A percentile compares a stretch with the other conserved stretches of the same genome.
These are phyloP conservation scores for Dioscorea cayenensis DNA, from an alignment of 116 monocot genomes.

Conservation along the genomic window DNA sequence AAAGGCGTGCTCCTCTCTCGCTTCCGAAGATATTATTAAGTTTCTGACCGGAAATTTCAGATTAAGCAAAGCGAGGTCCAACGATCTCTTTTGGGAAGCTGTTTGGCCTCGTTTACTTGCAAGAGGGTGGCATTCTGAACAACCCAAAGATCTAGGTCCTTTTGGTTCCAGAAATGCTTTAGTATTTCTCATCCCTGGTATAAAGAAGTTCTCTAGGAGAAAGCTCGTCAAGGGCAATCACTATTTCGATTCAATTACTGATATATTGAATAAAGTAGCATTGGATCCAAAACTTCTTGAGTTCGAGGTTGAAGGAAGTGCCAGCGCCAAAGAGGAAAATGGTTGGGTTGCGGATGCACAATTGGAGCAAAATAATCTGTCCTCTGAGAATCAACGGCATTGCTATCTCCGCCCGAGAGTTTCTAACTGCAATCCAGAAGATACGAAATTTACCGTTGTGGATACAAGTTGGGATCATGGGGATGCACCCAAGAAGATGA, in stretches of 20 bases:
- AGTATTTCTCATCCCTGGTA: constrained; percentile 72
- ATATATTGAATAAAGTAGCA: constrained; percentile 77
- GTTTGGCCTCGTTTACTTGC: constrained; percentile 83
- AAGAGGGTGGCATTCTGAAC: constrained; percentile 86
- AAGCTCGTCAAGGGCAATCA: constrained; percentile 70
- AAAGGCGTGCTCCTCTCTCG: constrained; percentile 68
- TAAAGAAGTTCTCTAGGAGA: constrained; percentile 76
- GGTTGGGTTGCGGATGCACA: constrained; percentile 6
- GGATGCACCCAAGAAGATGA: constrained; percentile 43
- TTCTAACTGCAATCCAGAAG: constrained; percentile 29
- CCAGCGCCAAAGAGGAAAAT: constrained; percentile 13
- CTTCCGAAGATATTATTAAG: constrained; percentile 55
- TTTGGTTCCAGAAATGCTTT: constrained; percentile 33
- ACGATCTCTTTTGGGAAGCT: constrained; percentile 94
- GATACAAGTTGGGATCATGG: constrained; percentile 73
- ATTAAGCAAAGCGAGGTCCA: constrained; percentile 69
- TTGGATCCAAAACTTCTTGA: constrained; percentile 69
- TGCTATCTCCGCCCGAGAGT: constrained; percentile 30
- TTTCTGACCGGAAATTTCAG: constrained; percentile 83
- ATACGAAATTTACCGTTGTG: constrained; percentile 82
- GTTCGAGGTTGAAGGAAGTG: constrained; percentile 31
- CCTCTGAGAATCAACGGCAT: constrained; percentile 13
- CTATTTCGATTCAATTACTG: constrained; percentile 80
- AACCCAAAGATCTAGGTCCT: constrained; percentile 40
- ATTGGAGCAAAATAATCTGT: constrained; percentile 13